Conservation (phyloP, 1,284 basidiomycete species). For the Xerocomus alliaceus region DNA sequence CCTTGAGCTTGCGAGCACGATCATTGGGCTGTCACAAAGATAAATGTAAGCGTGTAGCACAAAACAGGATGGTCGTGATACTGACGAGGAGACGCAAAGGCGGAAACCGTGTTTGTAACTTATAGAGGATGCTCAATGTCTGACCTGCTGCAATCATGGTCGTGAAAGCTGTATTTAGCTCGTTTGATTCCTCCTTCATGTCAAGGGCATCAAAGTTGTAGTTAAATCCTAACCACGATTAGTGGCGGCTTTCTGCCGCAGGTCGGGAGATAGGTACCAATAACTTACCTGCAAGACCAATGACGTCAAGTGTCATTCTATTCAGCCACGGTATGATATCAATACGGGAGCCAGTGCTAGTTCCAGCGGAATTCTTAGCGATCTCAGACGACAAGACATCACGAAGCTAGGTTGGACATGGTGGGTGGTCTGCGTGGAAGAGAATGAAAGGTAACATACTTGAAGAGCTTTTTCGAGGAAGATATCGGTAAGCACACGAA, state of each 20-base stretch:
- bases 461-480: slow-evolving; percentile 60
- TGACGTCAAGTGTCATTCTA: slow-evolving; percentile 69
- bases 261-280: not conserved
- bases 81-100: slow-evolving; percentile 52
- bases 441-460: slow-evolving; percentile 39
- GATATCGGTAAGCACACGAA: slow-evolving; percentile 60
- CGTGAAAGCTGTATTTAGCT: slow-evolving; percentile 57
- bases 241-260: not conserved
- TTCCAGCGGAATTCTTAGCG: slow-evolving; percentile 30
- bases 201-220: slow-evolving; percentile 66
- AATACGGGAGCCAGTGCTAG: slow-evolving; percentile 30
- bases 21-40: slow-evolving; percentile 22
- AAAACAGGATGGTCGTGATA: not conserved
- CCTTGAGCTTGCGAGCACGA: slow-evolving; percentile 12
- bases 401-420: slow-evolving; percentile 46
- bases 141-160: slow-evolving; percentile 46
- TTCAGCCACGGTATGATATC: slow-evolving; percentile 64
- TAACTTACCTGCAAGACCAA: slow-evolving; percentile 66
- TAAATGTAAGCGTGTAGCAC: not conserved
- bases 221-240: slow-evolving; percentile 56
- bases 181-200: slow-evolving; percentile 46
- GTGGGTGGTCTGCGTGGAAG: not conserved
- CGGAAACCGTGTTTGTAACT: slow-evolving; percentile 50
- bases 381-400: slow-evolving; percentile 50
- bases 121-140: slow-evolving; percentile 34